Percentiles rank a stretch among this genome's conserved stretches.
Evolutionary conservation across 345 rosid genomes (phyloP).

Genomic region (Eutrema yunnanense): DNA sequence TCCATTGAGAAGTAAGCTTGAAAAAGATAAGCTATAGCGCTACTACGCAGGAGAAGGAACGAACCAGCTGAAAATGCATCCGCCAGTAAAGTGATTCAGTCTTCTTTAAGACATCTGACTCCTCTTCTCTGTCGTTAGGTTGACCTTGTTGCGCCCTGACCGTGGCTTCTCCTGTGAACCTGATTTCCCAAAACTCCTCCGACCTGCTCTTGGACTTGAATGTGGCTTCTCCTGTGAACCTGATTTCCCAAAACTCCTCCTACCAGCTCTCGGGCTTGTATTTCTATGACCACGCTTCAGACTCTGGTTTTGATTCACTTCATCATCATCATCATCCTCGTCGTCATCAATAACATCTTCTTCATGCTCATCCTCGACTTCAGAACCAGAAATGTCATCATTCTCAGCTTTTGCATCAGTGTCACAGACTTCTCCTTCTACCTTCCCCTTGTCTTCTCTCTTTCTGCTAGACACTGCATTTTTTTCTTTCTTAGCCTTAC

Average conservation of each 20-base stretch:
- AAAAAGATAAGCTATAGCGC: background rate
- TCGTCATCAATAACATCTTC: slow-evolving; percentile 25
- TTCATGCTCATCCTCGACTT: slow-evolving; percentile 24
- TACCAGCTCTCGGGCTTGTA: slow-evolving; percentile 18
- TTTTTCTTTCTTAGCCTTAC: slow-evolving; percentile 38
- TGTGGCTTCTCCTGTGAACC: slow-evolving; percentile 24
- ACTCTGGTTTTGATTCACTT: slow-evolving; percentile 15
- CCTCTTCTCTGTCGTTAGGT: slow-evolving; percentile 21
- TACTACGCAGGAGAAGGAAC: slow-evolving; percentile 10
- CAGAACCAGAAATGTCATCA: slow-evolving; percentile 37
- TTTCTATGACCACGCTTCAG: slow-evolving; percentile 18
- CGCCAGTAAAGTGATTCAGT: background rate
- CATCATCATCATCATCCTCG: slow-evolving; percentile 31
- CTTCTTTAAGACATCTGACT: slow-evolving; percentile 8
- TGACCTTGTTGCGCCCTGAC: slow-evolving; percentile 21
- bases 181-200: slow-evolving; percentile 6
- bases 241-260: slow-evolving; percentile 11
- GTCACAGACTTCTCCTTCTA: slow-evolving; percentile 31
- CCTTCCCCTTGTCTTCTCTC: slow-evolving; percentile 35
- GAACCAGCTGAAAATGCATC: background rate
- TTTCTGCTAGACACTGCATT: slow-evolving; percentile 33
- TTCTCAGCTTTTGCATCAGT: slow-evolving; percentile 38
- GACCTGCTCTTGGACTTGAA: slow-evolving; percentile 18
- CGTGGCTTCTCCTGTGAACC: slow-evolving; percentile 25
- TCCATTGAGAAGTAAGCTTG: background rate